A percentile compares a stretch with the other conserved stretches of the same genome.
Evolutionary conservation across 2,329 filamentous ascomycete species (phyloP).

Genomic region (Pseudogymnoascus sp.): DNA sequence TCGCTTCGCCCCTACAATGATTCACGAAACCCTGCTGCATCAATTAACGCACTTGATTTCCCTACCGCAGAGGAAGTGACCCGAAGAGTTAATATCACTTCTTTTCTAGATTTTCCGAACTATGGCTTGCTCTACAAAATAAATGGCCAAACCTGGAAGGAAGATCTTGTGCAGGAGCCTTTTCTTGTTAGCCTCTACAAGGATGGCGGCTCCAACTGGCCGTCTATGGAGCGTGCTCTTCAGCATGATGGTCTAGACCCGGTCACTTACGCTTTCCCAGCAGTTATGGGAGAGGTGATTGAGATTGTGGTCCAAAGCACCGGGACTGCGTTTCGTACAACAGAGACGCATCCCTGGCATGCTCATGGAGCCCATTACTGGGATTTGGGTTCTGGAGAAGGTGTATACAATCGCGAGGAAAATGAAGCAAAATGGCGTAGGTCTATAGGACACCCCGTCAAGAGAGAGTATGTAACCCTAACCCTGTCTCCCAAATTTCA

Average conservation of each 20-base stretch:
- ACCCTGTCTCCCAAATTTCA: not conserved
- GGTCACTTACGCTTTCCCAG: slow-evolving; percentile 33
- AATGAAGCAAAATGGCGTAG: slow-evolving; percentile 29
- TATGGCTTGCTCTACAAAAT: slow-evolving; percentile 21
- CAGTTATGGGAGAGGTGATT: slow-evolving; percentile 38
- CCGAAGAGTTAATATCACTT: slow-evolving; percentile 30
- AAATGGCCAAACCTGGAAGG: slow-evolving; percentile 31
- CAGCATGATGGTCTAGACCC: slow-evolving; percentile 37
- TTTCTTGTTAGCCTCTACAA: slow-evolving; percentile 40
- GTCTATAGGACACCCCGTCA: not conserved
- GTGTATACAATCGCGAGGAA: slow-evolving; percentile 34
- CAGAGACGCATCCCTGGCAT: slow-evolving; percentile 36
- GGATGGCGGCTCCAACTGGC: slow-evolving; percentile 29
- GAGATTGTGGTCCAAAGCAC: slow-evolving; percentile 37
- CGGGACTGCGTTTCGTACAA: slow-evolving; percentile 30
- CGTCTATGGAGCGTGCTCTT: slow-evolving; percentile 36
- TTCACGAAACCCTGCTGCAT: not conserved
- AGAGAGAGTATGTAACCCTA: not conserved
- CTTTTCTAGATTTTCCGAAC: slow-evolving; percentile 11
- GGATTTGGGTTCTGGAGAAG: slow-evolving; percentile 39
- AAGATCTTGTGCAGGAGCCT: slow-evolving; percentile 29
- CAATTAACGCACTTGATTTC: slow-evolving; percentile 17
- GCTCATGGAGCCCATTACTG: slow-evolving; percentile 22
- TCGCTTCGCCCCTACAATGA: slow-evolving; percentile 25
- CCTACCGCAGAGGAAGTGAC: slow-evolving; percentile 30